phyloP scores from a whole-genome alignment of 345 rosid genomes.

The Cardiospermum halicacabum region DNA sequence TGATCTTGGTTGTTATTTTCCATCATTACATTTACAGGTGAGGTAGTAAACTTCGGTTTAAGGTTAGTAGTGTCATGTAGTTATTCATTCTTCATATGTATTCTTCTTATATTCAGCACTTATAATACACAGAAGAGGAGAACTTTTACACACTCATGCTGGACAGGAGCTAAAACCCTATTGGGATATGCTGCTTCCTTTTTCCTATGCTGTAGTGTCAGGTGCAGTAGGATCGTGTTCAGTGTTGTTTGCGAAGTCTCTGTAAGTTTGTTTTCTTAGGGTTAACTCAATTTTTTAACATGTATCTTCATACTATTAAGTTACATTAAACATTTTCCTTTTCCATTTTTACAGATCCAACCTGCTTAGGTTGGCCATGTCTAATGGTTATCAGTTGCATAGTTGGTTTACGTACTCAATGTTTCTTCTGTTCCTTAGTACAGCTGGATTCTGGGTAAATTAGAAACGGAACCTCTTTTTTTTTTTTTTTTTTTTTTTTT shows the following conservation, averaged over 20 bases:
- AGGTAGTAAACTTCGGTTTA: slow-evolving; percentile 7
- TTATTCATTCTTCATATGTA: background rate
- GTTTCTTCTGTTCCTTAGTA: slow-evolving; percentile 92
- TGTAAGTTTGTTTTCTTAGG: slow-evolving; percentile 48
- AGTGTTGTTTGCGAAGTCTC: slow-evolving; percentile 95
- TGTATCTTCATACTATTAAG: slow-evolving; percentile 4
- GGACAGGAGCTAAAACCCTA: slow-evolving; percentile 75
- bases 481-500: slow-evolving; percentile 11
- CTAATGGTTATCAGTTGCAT: slow-evolving; percentile 77
- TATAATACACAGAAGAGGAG: slow-evolving; percentile 71
- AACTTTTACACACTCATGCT: slow-evolving; percentile 52
- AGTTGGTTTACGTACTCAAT: slow-evolving; percentile 99
- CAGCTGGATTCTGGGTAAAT: slow-evolving; percentile 97
- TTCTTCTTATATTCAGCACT: background rate
- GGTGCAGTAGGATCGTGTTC: slow-evolving; percentile 99
- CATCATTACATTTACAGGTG: slow-evolving; percentile 81
- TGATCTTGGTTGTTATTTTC: slow-evolving; percentile 60
- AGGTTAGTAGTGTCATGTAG: background rate
- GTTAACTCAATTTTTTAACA: slow-evolving; percentile 3
- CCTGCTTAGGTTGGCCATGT: slow-evolving; percentile 90
- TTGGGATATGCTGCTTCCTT: slow-evolving; percentile 90
- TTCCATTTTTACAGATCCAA: slow-evolving; percentile 61
- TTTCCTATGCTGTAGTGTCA: slow-evolving; percentile 94
- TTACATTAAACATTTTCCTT: slow-evolving; percentile 10
- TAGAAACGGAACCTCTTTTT: background rate